Percentiles rank a stretch among this genome's conserved stretches.
phyloP scores from a whole-genome alignment of 306 rosid species.

The Trifolium pratense region DNA sequence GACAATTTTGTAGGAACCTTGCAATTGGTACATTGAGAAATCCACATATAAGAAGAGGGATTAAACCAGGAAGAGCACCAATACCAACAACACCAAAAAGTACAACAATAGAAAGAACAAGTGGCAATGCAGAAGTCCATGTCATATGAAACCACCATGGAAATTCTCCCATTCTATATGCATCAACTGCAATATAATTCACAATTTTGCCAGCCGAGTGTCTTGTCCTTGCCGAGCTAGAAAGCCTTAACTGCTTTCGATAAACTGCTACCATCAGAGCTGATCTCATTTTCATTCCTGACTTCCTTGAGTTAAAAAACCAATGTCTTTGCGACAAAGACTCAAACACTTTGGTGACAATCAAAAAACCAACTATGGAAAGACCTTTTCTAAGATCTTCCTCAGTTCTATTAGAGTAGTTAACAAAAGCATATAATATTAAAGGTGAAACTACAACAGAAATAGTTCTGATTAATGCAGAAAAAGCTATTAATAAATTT shows the following conservation, averaged over 20 bases:
- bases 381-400: background rate
- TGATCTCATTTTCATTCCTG: background rate
- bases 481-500: background rate
- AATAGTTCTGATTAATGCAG: background rate
- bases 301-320: background rate
- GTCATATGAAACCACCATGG: background rate
- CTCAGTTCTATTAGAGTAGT: background rate
- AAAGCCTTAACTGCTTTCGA: background rate
- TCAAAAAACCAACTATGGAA: background rate
- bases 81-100: constrained; percentile 46
- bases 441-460: background rate
- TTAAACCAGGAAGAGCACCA: constrained; percentile 74
- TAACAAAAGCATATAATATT: background rate
- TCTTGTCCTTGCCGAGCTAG: background rate
- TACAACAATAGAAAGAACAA: background rate
- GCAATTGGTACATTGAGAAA: constrained; percentile 70
- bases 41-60: constrained; percentile 66
- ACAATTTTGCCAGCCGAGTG: background rate
- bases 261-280: background rate
- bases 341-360: background rate
- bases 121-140: background rate
- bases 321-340: background rate
- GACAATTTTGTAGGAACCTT: constrained; percentile 60
- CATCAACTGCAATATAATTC: background rate
- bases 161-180: background rate